Percentiles rank a stretch among this genome's conserved stretches.
These are phyloP conservation scores for Phlyctochytrium arcticum DNA, from an alignment of 192 early-diverging fungal genomes.

Conservation along the genomic window DNA sequence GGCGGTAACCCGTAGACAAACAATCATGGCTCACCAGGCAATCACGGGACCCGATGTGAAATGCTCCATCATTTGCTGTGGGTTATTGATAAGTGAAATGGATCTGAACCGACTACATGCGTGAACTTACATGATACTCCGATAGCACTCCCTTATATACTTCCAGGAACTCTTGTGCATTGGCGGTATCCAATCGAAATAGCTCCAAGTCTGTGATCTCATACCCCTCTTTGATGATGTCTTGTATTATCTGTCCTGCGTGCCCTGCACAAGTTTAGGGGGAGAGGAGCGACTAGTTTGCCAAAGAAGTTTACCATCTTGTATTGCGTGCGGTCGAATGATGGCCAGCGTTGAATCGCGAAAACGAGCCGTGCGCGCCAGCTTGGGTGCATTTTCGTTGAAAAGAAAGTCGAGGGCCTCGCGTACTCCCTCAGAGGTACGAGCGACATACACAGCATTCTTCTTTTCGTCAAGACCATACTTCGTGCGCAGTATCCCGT, in stretches of 20 bases:
- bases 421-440: constrained; percentile 2
- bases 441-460: constrained; percentile 4
- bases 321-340: constrained; percentile 54
- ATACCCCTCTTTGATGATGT: constrained; percentile 37
- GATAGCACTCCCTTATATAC: constrained; percentile 59
- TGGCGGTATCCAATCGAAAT: constrained; percentile 41
- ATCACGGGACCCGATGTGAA: constrained; percentile 49
- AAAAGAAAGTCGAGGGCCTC: constrained; percentile 21
- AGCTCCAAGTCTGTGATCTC: constrained; percentile 46
- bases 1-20: too few relatives aligned
- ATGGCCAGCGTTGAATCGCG: constrained; percentile 45
- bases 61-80: constrained; percentile 43
- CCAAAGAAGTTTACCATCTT: constrained; percentile 42
- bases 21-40: constrained; percentile 35
- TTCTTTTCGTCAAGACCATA: not conserved
- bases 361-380: constrained; percentile 36
- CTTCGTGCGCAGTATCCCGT: not conserved
- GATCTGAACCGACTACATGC: not conserved
- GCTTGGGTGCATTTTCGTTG: not conserved
- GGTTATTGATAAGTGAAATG: not conserved
- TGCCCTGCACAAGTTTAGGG: constrained; percentile 33
- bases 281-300: too few relatives aligned
- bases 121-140: constrained; percentile 44
- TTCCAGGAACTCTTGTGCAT: constrained; percentile 60
- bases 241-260: constrained; percentile 36